Conservation (phyloP, 116 monocot species). For the Papilionanthe hybrid region DNA sequence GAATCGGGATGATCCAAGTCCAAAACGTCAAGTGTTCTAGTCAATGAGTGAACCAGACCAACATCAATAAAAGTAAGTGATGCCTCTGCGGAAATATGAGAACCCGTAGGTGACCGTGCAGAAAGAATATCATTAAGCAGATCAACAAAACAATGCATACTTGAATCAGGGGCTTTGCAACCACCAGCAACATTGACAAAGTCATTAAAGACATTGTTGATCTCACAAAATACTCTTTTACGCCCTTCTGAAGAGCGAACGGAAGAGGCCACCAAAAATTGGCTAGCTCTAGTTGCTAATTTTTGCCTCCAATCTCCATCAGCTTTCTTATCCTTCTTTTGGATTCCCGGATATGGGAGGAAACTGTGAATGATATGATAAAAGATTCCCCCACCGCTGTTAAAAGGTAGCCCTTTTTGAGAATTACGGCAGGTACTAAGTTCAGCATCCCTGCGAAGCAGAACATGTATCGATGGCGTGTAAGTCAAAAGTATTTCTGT, state of each 20-base stretch:
- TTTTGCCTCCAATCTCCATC: constrained; percentile 98
- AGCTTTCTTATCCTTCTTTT: constrained; percentile 87
- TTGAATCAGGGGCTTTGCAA: constrained; percentile 40
- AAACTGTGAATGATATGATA: constrained; percentile 84
- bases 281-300: constrained; percentile 70
- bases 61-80: constrained; percentile 89
- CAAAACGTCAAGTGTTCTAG: constrained; percentile 56
- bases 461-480: constrained; percentile 77
- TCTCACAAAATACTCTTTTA: constrained; percentile 81
- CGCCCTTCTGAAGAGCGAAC: constrained; percentile 86
- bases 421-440: constrained; percentile 45
- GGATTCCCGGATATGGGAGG: constrained; percentile 57
- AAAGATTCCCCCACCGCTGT: constrained; percentile 60
- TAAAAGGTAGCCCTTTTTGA: constrained; percentile 17
- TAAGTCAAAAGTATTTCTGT: constrained; percentile 93
- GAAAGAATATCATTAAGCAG: constrained; percentile 89
- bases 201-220: constrained; percentile 53
- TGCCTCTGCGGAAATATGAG: constrained; percentile 78
- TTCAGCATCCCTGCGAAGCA: constrained; percentile 88
- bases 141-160: constrained; percentile 78
- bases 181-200: constrained; percentile 56
- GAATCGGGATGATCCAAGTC: constrained; percentile 95
- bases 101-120: constrained; percentile 83
- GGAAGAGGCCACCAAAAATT: constrained; percentile 91
- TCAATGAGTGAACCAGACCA: constrained; percentile 73